A percentile compares a stretch with the other conserved stretches of the same genome.
phyloP scores from a whole-genome alignment of 108 stramenopile species.

The Pseudonitzschia delicatissima region DNA sequence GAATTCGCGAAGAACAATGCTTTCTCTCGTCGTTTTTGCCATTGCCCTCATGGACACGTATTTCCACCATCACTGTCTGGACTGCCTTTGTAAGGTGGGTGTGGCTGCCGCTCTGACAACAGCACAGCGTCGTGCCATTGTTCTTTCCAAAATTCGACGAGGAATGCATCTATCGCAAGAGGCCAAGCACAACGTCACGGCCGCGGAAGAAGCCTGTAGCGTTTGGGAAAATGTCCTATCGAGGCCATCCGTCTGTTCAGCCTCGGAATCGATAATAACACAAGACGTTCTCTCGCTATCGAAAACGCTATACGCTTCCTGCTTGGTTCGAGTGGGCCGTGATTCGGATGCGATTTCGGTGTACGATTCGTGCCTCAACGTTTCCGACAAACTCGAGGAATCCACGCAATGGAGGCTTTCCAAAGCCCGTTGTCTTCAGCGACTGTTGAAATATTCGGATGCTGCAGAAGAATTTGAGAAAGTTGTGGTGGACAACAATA shows the following conservation, averaged over 20 bases:
- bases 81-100: no score
- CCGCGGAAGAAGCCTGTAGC: constrained; percentile 36
- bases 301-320: constrained; percentile 49
- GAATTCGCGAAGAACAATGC: no score
- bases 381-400: neutral
- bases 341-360: constrained; percentile 47
- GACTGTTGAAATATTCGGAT: constrained; percentile 51
- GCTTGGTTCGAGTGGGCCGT: constrained; percentile 55
- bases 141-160: constrained; percentile 1
- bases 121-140: neutral
- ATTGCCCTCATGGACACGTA: no score
- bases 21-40: no score
- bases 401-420: constrained; percentile 22
- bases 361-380: constrained; percentile 27
- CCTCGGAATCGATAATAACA: neutral
- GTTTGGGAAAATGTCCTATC: constrained; percentile 25
- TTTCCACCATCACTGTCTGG: no score
- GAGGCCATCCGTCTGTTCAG: neutral
- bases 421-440: constrained; percentile 50
- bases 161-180: constrained; percentile 30
- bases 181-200: constrained; percentile 27
- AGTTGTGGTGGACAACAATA: neutral
- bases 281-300: constrained; percentile 11
- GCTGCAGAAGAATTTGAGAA: constrained; percentile 33
- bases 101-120: neutral